Conservation (phyloP, 75 land plant genomes). For the Cunninghamia lanceolata region DNA sequence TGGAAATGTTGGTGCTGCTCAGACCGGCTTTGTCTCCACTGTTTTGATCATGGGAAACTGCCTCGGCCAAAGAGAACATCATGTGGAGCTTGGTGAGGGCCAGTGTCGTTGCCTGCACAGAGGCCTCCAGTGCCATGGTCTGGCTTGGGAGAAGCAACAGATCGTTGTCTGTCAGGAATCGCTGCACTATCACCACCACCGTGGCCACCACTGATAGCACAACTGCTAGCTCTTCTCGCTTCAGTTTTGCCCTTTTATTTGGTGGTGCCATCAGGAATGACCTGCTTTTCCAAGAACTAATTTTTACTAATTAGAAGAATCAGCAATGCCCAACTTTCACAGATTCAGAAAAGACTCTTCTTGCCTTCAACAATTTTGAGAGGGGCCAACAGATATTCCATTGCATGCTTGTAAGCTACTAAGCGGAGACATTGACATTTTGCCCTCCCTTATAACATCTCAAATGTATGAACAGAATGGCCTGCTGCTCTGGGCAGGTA, state of each 20-base stretch:
- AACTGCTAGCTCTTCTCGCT: conserved; percentile 24
- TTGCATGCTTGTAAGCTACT: background rate
- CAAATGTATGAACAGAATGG: background rate
- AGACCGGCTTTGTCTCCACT: conserved; percentile 5
- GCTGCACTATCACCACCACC: conserved; percentile 34
- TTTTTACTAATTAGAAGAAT: background rate
- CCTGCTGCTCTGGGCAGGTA: background rate
- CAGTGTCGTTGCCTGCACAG: conserved; percentile 32
- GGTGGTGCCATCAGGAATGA: background rate
- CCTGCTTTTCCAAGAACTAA: background rate
- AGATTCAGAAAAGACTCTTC: background rate
- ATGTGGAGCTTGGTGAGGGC: conserved; percentile 40
- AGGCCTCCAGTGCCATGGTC: conserved; percentile 47
- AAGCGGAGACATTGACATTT: no score
- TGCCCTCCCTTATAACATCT: background rate
- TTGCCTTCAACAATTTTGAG: background rate
- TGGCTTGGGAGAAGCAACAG: conserved; percentile 49
- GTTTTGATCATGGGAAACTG: background rate
- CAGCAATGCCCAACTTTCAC: background rate
- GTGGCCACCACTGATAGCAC: conserved; percentile 38
- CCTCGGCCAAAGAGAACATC: conserved; percentile 16
- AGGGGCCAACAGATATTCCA: background rate
- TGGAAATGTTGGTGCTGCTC: background rate
- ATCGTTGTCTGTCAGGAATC: conserved; percentile 45
- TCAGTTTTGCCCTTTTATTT: conserved; percentile 5